Evolutionary conservation across 1,284 basidiomycete species (phyloP), one percentile per base, ranked within the genome.

Genomic region (Ceratobasidium sp.): DNA sequence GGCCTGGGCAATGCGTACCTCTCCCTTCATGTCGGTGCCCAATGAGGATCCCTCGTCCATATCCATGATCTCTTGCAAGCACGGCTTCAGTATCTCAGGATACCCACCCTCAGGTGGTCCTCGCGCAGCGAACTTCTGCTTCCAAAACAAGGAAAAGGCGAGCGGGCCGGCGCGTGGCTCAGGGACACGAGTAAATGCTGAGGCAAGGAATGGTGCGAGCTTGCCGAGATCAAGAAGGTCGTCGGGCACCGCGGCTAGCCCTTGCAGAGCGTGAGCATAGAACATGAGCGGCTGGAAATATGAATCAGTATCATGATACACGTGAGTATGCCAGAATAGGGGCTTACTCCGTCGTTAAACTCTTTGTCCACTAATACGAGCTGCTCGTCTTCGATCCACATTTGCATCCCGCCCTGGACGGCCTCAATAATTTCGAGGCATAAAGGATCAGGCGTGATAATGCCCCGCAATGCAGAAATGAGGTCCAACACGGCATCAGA

Each of bases 191-290:
- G 35, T 59, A 41, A 73, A 73, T 18, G 72, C 72, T 41, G 54
- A 58, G 1, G 72, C 54, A 49, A 73, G 72, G 72, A 73, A 73
- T 6, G 72, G 72, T 11, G 72, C 72, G 16, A 73, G 63, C 28
- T 64, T 43, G 63, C 49, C 63, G 52, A 73, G 50, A 49, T 67
- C 64, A 52, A 67, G 49, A 57, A 57, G 50, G 11, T 41, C 32
- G 28, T 54, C 64, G 35, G 64, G 64, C 21, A 67, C 50, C 11
- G 64, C 32, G 18, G 52, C 41, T 35, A 67, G 35, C 2, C 64
- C 64, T 44, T 67, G 64, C 64, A 67, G 41, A 26, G 64, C 64
- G 23, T 67, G 64, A 26, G 64, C 64, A 26, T 67, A 67, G 52
- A 67, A 67, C 38, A 67, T 23, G 38, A 67, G 21, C n/a, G 64